Evolutionary conservation across 352 stramenopile genomes (phyloP), one percentile per base, ranked within the genome.

Genomic region (Albugo candida): DNA sequence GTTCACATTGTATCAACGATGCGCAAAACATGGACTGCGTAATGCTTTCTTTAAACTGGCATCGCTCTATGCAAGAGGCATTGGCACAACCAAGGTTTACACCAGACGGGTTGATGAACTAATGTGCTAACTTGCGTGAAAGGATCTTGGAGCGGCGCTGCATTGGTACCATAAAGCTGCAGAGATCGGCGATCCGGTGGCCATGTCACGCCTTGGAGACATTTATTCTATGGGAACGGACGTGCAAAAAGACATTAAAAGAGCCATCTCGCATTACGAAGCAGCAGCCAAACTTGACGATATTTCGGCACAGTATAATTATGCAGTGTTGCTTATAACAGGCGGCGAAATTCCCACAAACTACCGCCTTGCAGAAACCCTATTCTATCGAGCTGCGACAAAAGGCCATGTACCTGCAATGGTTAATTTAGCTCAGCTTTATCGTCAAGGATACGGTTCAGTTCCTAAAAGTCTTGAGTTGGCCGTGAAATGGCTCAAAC

Each of bases 381-480:
- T 86, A 2, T 91, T 91, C 49, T 69, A 74, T 13, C 62, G 64
- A 31, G 72, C 78, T 4, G 75, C 78, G 0, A 74, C 83, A 11
- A 71, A 86, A 46, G 75, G 75, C 5, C 85, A 87, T 47, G 70
- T 84, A 51, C 84, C 88, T 70, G 78, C 78, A 11, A 91, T 91
- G 70, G 69, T 91, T 12, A 91, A 91, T 24, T 61, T 91, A 24
- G 78, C 78, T 24, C 70, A 88, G 31, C 86, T 91, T 75, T 85
- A 88, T 47, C 64, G 70, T 13, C 67, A 58, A 11, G 78, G 78
- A 0, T 79, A 84, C 41, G 75, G 60, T 12, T 58, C 66, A 20
- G 71, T 91, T 14, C 68, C 70, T 0, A 64, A 77, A 50, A 64
- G 88, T 36, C 38, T 82, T 1, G 63, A 65, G 5, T 61, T 74